Evolutionary conservation across 768 basidiomycete genomes (phyloP).

Genomic region (Rhodotorula toruloides): DNA sequence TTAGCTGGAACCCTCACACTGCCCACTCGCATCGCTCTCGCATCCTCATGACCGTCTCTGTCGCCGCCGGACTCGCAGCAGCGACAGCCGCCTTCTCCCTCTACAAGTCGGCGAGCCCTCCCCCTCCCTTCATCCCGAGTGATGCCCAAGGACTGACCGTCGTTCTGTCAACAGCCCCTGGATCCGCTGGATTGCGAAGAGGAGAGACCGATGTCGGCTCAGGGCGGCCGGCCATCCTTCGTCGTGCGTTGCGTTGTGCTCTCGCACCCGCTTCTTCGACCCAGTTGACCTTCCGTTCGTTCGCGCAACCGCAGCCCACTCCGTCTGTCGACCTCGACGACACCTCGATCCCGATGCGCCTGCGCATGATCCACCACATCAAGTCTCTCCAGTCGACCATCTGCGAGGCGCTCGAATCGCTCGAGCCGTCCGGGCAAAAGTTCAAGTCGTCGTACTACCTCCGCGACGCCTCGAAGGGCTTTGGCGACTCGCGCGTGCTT

Average conservation of each 20-base stretch:
- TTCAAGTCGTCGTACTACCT: slow-evolving; percentile 76
- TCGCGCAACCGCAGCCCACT: not conserved
- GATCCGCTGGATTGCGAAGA: slow-evolving; percentile 8
- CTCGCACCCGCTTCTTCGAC: too few species aligned
- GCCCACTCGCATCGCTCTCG: not conserved
- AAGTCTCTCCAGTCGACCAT: slow-evolving; percentile 71
- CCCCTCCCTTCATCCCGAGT: too few species aligned
- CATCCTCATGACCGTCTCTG: not conserved
- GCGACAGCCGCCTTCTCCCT: slow-evolving; percentile 8
- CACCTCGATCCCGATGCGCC: slow-evolving; percentile 57
- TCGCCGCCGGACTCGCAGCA: slow-evolving; percentile 10
- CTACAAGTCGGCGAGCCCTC: slow-evolving; percentile 5
- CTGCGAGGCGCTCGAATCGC: slow-evolving; percentile 65
- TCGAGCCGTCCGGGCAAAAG: slow-evolving; percentile 64
- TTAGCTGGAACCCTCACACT: too few species aligned
- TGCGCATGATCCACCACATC: slow-evolving; percentile 71
- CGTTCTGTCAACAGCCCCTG: not conserved
- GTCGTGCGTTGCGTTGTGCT: slow-evolving; percentile 5
- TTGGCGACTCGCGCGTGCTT: slow-evolving; percentile 67
- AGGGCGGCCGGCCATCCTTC: slow-evolving; percentile 16
- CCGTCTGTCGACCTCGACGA: slow-evolving; percentile 40
- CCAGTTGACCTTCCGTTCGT: too few species aligned
- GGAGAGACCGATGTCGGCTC: not conserved
- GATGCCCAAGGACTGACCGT: not conserved
- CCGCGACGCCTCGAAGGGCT: slow-evolving; percentile 48